Conservation (phyloP, 2,329 filamentous ascomycete genomes). For the Talaromyces atroroseus region DNA sequence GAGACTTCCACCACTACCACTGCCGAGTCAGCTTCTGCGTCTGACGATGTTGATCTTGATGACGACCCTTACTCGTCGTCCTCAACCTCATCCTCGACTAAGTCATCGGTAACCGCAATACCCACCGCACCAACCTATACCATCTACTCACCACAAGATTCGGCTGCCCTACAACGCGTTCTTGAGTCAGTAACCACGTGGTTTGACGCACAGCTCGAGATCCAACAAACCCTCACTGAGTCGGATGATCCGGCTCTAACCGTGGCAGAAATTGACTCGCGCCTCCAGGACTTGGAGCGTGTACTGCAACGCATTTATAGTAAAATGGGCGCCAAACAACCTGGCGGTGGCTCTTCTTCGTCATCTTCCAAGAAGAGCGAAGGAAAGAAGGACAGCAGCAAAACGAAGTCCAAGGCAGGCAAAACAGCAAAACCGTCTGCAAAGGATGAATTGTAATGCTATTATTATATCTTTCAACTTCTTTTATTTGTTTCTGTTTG, state of each 20-base stretch:
- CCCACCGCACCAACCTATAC: constrained; percentile 52
- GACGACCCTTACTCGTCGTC: constrained; percentile 60
- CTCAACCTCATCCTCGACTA: constrained; percentile 32
- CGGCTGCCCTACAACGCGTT: constrained; percentile 58
- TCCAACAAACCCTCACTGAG: constrained; percentile 64
- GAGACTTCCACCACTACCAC: constrained; percentile 42
- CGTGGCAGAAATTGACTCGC: constrained; percentile 64
- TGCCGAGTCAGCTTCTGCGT: constrained; percentile 24
- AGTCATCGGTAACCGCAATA: constrained; percentile 27
- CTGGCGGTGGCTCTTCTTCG: constrained; percentile 49
- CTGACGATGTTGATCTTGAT: constrained; percentile 59
- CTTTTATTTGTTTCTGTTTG: not conserved
- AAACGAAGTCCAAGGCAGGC: constrained; percentile 11
- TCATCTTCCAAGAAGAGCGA: constrained; percentile 31
- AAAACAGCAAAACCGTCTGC: constrained; percentile 10
- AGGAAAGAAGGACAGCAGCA: constrained; percentile 30
- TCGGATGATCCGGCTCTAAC: constrained; percentile 72
- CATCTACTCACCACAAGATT: constrained; percentile 67
- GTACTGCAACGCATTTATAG: constrained; percentile 32
- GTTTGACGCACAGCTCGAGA: constrained; percentile 65
- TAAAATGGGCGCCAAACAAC: constrained; percentile 56
- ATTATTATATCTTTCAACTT: not conserved
- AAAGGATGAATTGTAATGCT: constrained; percentile 13
- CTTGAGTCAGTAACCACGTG: constrained; percentile 62
- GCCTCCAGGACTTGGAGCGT: constrained; percentile 64